These are phyloP conservation scores for Cyclospora cayetanensis DNA, from an alignment of 169 alveolate genomes.

Conservation along the genomic window DNA sequence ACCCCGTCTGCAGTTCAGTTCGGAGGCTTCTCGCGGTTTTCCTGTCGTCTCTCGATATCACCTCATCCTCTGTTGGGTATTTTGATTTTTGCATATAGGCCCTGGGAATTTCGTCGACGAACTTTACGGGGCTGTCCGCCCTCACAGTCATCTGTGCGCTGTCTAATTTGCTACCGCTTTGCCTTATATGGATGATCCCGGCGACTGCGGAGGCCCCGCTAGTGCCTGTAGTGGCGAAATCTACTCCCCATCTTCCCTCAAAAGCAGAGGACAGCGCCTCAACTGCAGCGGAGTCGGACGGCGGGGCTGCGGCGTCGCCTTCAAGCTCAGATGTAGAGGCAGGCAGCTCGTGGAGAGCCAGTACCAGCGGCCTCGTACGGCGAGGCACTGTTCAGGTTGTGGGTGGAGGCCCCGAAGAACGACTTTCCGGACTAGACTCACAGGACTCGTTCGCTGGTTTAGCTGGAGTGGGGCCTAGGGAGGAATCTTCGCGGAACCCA, in stretches of 20 bases:
- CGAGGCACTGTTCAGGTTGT: constrained; percentile 7
- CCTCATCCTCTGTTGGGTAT: not conserved
- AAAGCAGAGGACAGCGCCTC: constrained; percentile 5
- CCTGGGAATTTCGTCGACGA: constrained; percentile 79
- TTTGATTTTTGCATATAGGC: constrained; percentile 17
- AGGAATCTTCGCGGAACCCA: too few relatives aligned
- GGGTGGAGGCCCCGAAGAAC: constrained; percentile 18
- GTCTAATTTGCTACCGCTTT: constrained; percentile 79
- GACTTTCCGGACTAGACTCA: not conserved
- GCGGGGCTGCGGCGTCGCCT: not conserved
- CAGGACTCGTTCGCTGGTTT: not conserved
- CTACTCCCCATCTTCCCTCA: not conserved
- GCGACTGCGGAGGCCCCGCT: not conserved
- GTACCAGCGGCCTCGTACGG: not conserved
- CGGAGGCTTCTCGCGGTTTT: too few relatives aligned
- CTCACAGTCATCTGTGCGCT: constrained; percentile 79
- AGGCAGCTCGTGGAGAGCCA: not conserved
- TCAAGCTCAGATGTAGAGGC: not conserved
- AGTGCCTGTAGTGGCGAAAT: not conserved
- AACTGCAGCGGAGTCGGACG: not conserved
- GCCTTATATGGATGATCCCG: constrained; percentile 78
- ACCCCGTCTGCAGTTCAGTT: not conserved
- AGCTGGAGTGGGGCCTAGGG: not conserved
- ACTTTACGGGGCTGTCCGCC: constrained; percentile 77
- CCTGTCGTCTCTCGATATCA: not conserved